Evolutionary conservation across 495 filamentous ascomycete species (phyloP), one percentile per base, ranked within the genome.

Genomic region (Hyaloscypha finlandica): DNA sequence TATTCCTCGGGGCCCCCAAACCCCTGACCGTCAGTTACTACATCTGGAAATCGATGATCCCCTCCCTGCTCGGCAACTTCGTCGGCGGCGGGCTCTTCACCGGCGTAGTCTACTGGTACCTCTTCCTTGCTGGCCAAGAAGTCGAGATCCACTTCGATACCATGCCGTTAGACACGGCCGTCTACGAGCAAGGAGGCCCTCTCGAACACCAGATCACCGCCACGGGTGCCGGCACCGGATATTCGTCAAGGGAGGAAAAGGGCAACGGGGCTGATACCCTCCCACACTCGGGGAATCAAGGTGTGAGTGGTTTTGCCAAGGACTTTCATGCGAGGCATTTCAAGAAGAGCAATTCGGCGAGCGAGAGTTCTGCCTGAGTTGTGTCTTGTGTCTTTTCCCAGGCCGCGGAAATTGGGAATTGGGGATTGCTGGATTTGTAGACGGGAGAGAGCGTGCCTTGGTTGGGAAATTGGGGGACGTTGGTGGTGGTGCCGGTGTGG

Each of bases 1-100:
- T 89, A 32, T 89, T 80, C 74, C 68, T 84, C 1, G 77, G 75
- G 0, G 77, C 85, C 0, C 84, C 85, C 0, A 74, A 70, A 0
- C 63, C 62, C 11, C 76, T 89, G 30, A 78, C 76, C 1, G 79
- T 85, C 8, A 78, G 80, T 1, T 73, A 87, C 57, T 89, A 89
- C 59, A 87, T 89, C 70, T 89, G 85, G 85, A 88, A 90, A 70
- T 83, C 81, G 25, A 84, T 88, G 55, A 86, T 89, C 59, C 87
- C 87, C 1, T 78, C 85, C 3, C 55, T 82, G 22, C 63, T 89
- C 22, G 86, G 86, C 4, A 90, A 88, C 68, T 80, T 84, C 37
- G 64, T 89, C n/a, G 86, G 85, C 8, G 84, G 84, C 19, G 80
- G 75, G 4, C 25, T 83, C 3, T 86, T 86, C 69, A 80, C 75